phyloP scores from a whole-genome alignment of 192 early-diverging fungal genomes.

The Coemansia reversa region DNA sequence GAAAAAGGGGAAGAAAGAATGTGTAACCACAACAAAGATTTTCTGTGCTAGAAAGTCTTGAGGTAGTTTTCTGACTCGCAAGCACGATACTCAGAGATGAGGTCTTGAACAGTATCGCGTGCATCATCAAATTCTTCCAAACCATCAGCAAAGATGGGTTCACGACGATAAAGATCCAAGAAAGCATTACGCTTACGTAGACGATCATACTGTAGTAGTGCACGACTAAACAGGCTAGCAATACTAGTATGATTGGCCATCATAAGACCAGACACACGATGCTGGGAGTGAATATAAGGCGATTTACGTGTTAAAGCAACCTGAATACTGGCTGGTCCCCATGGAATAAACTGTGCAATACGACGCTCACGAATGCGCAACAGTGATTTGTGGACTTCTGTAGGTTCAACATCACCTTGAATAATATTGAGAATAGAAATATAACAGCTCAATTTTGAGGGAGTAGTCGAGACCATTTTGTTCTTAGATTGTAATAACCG shows the following conservation, averaged over 20 bases:
- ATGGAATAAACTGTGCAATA: conserved; percentile 96
- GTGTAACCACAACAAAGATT: not conserved
- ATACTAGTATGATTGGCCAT: conserved; percentile 98
- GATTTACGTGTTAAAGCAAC: conserved; percentile 93
- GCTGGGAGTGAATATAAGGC: conserved; percentile 88
- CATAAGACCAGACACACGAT: conserved; percentile 97
- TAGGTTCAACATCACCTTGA: conserved; percentile 97
- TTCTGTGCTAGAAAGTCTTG: not conserved
- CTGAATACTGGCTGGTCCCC: conserved; percentile 99
- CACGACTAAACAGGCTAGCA: conserved; percentile 87
- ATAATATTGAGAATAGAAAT: conserved; percentile 98
- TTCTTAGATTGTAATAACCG: conserved; percentile 96
- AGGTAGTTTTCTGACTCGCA: conserved; percentile 91
- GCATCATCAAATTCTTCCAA: conserved; percentile 93
- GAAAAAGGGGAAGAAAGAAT: no score
- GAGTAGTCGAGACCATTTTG: conserved; percentile 91
- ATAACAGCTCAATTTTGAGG: conserved; percentile 93
- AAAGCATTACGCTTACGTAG: conserved; percentile 95
- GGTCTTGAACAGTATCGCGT: conserved; percentile 82
- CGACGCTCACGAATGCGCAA: conserved; percentile 91
- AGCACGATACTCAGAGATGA: conserved; percentile 93
- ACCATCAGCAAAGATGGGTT: conserved; percentile 73
- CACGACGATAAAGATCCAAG: conserved; percentile 88
- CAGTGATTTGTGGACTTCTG: conserved; percentile 98
- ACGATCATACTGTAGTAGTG: conserved; percentile 89